A percentile compares a stretch with the other conserved stretches of the same genome.
Conservation (phyloP, 2,329 filamentous ascomycete genomes). For the Xylariaceae sp. region DNA sequence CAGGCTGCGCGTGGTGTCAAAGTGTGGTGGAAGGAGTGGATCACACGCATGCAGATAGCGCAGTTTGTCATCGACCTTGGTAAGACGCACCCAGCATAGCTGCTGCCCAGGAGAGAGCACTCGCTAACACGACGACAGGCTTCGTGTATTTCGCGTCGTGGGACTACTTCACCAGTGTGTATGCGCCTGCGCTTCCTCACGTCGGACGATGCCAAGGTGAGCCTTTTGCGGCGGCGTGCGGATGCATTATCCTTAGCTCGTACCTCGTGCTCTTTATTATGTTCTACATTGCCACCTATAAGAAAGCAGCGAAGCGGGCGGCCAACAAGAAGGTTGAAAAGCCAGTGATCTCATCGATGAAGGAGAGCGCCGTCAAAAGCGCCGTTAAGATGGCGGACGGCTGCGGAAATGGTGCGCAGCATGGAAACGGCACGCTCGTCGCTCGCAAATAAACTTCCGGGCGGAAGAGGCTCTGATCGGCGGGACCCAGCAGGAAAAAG, state of each 20-base stretch:
- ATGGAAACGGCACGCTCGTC: conserved; percentile 26
- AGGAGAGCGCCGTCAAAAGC: conserved; percentile 34
- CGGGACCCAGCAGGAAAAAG: too few relatives aligned
- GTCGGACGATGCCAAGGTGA: conserved; percentile 87
- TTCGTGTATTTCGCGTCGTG: conserved; percentile 99
- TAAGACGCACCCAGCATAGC: conserved; percentile 55
- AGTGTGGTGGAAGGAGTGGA: conserved; percentile 99
- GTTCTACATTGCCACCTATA: conserved; percentile 98
- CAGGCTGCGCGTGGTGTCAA: conserved; percentile 93
- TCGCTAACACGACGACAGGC: conserved; percentile 55
- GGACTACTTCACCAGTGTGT: conserved; percentile 94
- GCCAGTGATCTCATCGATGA: conserved; percentile 31
- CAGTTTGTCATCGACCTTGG: conserved; percentile 97
- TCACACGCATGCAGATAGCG: conserved; percentile 94
- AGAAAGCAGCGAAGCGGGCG: conserved; percentile 68
- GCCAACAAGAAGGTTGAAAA: conserved; percentile 29
- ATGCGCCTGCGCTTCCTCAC: conserved; percentile 86
- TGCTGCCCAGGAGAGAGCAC: conserved; percentile 43
- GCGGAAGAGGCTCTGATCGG: conserved; percentile 14
- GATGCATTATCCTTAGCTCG: conserved; percentile 88
- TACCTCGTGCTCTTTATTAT: conserved; percentile 99
- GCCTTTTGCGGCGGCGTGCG: conserved; percentile 93
- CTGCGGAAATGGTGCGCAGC: conserved; percentile 33
- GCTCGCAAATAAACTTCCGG: conserved; percentile 23
- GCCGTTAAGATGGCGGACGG: conserved; percentile 36